Evolutionary conservation across 2,329 filamentous ascomycete species (phyloP), one percentile per base, ranked within the genome.

Genomic region (Lecanicillium sp.): DNA sequence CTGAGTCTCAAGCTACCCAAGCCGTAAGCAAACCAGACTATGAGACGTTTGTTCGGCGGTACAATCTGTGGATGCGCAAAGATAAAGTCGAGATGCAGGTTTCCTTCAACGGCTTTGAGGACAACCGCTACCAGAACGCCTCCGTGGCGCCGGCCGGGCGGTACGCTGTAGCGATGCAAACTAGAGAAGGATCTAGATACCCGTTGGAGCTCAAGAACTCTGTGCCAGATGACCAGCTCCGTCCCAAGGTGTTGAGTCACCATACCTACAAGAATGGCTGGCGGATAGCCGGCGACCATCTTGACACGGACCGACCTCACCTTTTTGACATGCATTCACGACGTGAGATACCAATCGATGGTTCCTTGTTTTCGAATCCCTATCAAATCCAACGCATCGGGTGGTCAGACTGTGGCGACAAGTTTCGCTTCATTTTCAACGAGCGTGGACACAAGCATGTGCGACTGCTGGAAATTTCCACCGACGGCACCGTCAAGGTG

Each of bases 401-500:
- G 2, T 47, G 45, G 45, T 34, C n/a, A 17, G 12, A 16, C 9
- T 28, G 39, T n/a, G 22, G 38, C 33, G 35, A 29, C 4, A 43
- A 47, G 19, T 47, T 43, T 28, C 40, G 43, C 9, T 47, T 45
- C 35, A 18, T 47, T 5, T 45, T 42, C 32, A 47, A 45, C 28
- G 45, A 45, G 22, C 41, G 43, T 7, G 45, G 43, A n/a, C 45
- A 47, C n/a, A 38, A 47, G 14, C 11, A 15, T 27, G n/a, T 47
- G 4, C 41, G 43, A 3, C 20, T 47, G 0, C n/a, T 47, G 1
- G 43, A 39, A 0, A 40, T 47, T 6, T 19, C 29, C 4, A 2
- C 14, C 15, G 11, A 33, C 2, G 45, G 45, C 2, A 16, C 25
- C 5, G 43, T 43, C 8, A 42, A 37, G 8, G 2, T 35, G 12